Percentiles rank a stretch among this genome's conserved stretches.
Evolutionary conservation across 2,329 filamentous ascomycete genomes (phyloP).

Genomic region (Paecilomyces sp.): DNA sequence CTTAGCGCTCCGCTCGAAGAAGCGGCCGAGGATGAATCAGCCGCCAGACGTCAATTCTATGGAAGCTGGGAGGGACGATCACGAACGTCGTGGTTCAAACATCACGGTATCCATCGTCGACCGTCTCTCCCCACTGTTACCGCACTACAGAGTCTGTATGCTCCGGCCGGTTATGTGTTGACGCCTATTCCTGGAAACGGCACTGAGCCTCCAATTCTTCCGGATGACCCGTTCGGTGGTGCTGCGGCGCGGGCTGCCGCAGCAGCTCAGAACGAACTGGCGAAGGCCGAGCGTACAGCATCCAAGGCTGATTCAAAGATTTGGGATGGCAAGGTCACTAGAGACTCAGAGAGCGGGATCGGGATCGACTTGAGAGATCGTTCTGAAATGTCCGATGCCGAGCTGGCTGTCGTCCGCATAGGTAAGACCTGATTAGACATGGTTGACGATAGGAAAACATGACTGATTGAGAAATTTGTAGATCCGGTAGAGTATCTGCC

Average conservation of each 20-base stretch:
- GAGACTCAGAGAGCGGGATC: constrained; percentile 44
- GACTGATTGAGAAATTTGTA: constrained; percentile 17
- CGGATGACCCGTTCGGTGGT: constrained; percentile 32
- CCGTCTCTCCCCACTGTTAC: constrained; percentile 29
- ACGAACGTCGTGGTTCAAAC: constrained; percentile 20
- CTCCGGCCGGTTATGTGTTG: constrained; percentile 18
- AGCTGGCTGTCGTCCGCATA: constrained; percentile 29
- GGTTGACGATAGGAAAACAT: neutral
- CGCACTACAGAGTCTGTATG: constrained; percentile 26
- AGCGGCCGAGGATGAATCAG: constrained; percentile 8
- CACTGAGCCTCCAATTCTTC: constrained; percentile 31
- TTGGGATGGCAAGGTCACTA: constrained; percentile 23
- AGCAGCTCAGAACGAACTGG: constrained; percentile 42
- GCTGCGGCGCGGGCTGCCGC: constrained; percentile 42
- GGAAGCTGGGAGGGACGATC: constrained; percentile 17
- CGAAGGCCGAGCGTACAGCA: constrained; percentile 18
- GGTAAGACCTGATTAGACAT: constrained; percentile 16
- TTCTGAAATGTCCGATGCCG: constrained; percentile 26
- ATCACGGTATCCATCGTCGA: constrained; percentile 25
- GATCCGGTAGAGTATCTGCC: constrained; percentile 52
- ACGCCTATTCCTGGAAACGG: constrained; percentile 30
- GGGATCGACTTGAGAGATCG: constrained; percentile 37
- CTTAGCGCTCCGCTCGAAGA: constrained; percentile 11
- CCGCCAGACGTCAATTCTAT: constrained; percentile 12
- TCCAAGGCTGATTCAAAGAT: constrained; percentile 20